Evolutionary conservation across 2,329 filamentous ascomycete species (phyloP), one percentile per base, ranked within the genome.

Genomic region (Triangularia verruculosa): DNA sequence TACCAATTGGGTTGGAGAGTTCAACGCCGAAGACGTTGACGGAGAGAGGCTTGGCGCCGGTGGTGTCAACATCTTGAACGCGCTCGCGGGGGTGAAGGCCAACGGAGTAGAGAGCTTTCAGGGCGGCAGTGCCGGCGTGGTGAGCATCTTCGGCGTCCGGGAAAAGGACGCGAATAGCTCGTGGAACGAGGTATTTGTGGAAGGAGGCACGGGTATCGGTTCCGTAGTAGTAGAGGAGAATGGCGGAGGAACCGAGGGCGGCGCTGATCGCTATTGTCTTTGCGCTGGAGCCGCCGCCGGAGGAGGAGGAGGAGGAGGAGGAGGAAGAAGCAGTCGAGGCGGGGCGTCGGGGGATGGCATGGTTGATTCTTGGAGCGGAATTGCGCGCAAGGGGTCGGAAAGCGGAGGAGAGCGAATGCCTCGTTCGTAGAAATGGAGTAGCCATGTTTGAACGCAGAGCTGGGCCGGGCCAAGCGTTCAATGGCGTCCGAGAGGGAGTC

Each of bases 101-200:
- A 61, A 94, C 83, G 54, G 82, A 80, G 77, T 95, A 90, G 17
- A 97, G 82, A 1, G 80, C 78, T 77, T 91, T 90, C 72, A 99
- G 79, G 6, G 86, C 81, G 39, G 82, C 78, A 2, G 91, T 92
- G 58, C 91, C 91, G 22, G 83, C 81, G 72, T 96, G 89, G 75
- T 99, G 95, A n/a, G 94, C 95, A 43, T 96, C 92, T 76, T 99
- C 95, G 63, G 90, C 90, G 71, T 95, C 91, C 4, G 89, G 83
- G 75, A 86, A 89, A 63, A 91, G 63, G 59, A 82, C 77, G 57
- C 91, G 88, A 4, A 95, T 73, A 17, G 87, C 73, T 0, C 84
- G 90, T 1, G 90, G 88, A 13, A 89, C 80, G 28, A 89, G 76
- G 76, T 86, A 91, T 71, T 83, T 84, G 75, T 93, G 89, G 64